Evolutionary conservation across 176 grass and related monocot species (phyloP).

Genomic region (Musa troglodytarum): DNA sequence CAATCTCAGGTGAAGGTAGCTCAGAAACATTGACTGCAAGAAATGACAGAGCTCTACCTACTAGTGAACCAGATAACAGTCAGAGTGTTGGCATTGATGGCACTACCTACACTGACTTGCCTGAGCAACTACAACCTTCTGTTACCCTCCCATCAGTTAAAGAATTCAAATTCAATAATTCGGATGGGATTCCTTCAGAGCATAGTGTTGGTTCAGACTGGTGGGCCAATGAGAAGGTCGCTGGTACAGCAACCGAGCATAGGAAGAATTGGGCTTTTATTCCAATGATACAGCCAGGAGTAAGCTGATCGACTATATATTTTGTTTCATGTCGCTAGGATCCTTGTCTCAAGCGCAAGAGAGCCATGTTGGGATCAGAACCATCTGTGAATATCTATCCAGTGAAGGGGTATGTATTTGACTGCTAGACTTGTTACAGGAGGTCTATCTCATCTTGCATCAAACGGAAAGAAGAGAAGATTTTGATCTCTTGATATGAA

Average conservation of each 20-base stretch:
- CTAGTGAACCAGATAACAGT: conserved; percentile 25
- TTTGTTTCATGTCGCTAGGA: conserved; percentile 3
- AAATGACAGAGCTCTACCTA: neutral
- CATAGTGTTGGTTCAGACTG: conserved; percentile 47
- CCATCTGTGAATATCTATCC: conserved; percentile 4
- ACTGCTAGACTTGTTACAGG: neutral
- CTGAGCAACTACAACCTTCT: conserved; percentile 60
- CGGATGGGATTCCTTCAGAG: conserved; percentile 34
- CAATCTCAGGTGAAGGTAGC: conserved; percentile 36
- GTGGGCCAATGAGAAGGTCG: conserved; percentile 72
- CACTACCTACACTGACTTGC: conserved; percentile 54
- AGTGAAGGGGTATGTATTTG: neutral
- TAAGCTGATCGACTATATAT: conserved; percentile 33
- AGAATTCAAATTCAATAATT: conserved; percentile 82
- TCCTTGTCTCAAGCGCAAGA: neutral
- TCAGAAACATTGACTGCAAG: conserved; percentile 32
- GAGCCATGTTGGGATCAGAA: neutral
- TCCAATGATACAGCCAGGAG: conserved; percentile 58
- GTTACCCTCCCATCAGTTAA: conserved; percentile 50
- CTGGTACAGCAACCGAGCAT: conserved; percentile 34
- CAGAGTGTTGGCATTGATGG: conserved; percentile 44
- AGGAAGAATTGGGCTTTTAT: conserved; percentile 73
- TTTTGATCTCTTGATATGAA: neutral
- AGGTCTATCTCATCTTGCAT: conserved; percentile 1
- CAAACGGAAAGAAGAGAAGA: neutral